Conservation (phyloP, 1,139 yeast species). For the Keqinozyma sinolaborantium region DNA sequence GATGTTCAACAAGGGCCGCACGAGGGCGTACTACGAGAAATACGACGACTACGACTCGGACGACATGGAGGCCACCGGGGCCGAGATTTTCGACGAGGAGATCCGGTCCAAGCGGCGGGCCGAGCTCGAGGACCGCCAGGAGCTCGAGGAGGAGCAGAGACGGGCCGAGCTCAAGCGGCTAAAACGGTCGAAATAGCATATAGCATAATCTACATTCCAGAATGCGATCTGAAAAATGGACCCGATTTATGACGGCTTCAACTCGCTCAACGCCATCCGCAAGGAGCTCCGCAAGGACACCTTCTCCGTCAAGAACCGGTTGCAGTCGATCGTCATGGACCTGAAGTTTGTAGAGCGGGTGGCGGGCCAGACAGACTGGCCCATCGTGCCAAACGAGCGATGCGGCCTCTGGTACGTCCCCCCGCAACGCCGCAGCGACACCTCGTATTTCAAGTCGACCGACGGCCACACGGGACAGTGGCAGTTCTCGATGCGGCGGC, state of each 20-base stretch:
- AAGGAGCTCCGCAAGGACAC: slow-evolving; percentile 50
- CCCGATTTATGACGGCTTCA: no score
- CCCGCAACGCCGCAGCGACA: slow-evolving; percentile 31
- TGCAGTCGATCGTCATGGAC: slow-evolving; percentile 70
- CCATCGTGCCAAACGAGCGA: slow-evolving; percentile 71
- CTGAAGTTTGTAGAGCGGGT: slow-evolving; percentile 26
- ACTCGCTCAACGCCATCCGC: slow-evolving; percentile 21
- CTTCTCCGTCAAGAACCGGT: slow-evolving; percentile 55
- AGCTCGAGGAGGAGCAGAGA: slow-evolving; percentile 55
- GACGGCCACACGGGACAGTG: slow-evolving; percentile 86
- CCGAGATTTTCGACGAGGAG: slow-evolving; percentile 82
- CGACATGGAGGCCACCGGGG: slow-evolving; percentile 95
- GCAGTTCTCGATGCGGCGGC: slow-evolving; percentile 69
- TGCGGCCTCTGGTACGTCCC: slow-evolving; percentile 87
- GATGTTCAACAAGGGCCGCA: slow-evolving; percentile 66
- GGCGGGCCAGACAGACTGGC: slow-evolving; percentile 16
- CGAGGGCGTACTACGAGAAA: slow-evolving; percentile 39
- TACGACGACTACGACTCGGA: slow-evolving; percentile 58
- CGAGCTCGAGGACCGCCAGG: slow-evolving; percentile 61
- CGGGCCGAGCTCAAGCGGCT: slow-evolving; percentile 30
- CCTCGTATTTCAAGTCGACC: slow-evolving; percentile 82
- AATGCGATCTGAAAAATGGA: no score
- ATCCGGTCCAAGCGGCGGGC: slow-evolving; percentile 58
- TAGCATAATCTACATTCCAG: no score
- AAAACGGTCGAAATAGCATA: slow-evolving; percentile 15